A percentile compares a stretch with the other conserved stretches of the same genome.
phyloP scores from a whole-genome alignment of 1,284 basidiomycete species.

The Leccinum discolor region DNA sequence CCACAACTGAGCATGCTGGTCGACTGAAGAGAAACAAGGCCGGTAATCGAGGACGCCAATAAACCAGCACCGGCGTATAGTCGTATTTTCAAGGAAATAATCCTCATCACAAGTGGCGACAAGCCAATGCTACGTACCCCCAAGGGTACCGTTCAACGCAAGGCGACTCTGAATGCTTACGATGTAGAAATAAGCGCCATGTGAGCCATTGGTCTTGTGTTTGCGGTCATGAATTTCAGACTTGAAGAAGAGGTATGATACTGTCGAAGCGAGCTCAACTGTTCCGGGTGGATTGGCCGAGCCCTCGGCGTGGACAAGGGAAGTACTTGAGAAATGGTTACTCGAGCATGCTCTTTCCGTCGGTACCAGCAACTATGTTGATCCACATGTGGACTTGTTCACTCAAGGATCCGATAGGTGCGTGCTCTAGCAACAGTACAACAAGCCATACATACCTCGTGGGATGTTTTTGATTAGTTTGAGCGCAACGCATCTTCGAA shows the following conservation, averaged over 20 bases:
- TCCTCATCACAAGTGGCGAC: not conserved
- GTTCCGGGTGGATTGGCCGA: not conserved
- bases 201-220: not conserved
- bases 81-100: not conserved
- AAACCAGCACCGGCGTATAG: not conserved
- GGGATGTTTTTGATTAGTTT: conserved; percentile 14
- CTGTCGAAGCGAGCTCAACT: not conserved
- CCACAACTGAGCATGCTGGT: not conserved
- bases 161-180: not conserved
- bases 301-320: not conserved
- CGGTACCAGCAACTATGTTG: not conserved
- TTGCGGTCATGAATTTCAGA: not conserved
- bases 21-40: not conserved
- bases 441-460: not conserved
- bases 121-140: not conserved
- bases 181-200: not conserved
- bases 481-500: conserved; percentile 6
- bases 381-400: not conserved
- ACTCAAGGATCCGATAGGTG: not conserved
- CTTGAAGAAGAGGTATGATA: not conserved
- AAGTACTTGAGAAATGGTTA: not conserved
- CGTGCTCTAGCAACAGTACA: not conserved
- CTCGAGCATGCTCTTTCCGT: not conserved
- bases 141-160: not conserved
- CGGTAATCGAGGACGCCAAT: not conserved